Percentiles rank a stretch among this genome's conserved stretches.
These are phyloP conservation scores for Phaeosphaeriaceae sp. DNA, from an alignment of 2,329 filamentous ascomycete genomes.

Conservation along the genomic window DNA sequence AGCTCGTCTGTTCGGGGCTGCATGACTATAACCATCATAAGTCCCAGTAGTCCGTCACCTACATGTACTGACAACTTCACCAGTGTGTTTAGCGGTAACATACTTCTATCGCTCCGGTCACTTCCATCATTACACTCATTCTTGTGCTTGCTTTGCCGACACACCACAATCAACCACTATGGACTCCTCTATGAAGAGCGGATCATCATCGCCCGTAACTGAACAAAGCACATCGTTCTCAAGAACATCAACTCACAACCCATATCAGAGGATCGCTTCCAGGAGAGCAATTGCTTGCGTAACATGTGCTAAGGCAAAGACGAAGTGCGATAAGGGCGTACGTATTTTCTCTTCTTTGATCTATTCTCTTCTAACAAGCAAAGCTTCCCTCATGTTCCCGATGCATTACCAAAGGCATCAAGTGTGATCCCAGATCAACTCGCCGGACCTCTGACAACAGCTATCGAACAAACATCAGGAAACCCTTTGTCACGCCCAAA, in stretches of 20 bases:
- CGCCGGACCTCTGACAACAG: constrained; percentile 45
- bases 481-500: constrained; percentile 33
- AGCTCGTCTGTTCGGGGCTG: constrained; percentile 23
- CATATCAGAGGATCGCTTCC: constrained; percentile 40
- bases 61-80: constrained; percentile 1
- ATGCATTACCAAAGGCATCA: constrained; percentile 44
- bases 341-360: constrained; percentile 3
- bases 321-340: constrained; percentile 48
- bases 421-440: constrained; percentile 46
- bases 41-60: constrained; percentile 18
- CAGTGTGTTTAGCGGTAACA: constrained; percentile 1
- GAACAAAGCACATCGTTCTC: constrained; percentile 16
- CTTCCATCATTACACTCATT: constrained; percentile 7
- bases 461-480: constrained; percentile 36
- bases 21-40: constrained; percentile 35
- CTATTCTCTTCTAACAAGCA: background rate
- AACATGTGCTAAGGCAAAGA: constrained; percentile 49
- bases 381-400: constrained; percentile 47
- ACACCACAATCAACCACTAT: constrained; percentile 12
- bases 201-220: constrained; percentile 18
- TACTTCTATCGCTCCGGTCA: constrained; percentile 9
- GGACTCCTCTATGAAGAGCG: constrained; percentile 21
- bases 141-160: background rate
- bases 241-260: constrained; percentile 24
- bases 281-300: constrained; percentile 49